Evolutionary conservation across 257 asterid genomes (phyloP).

Genomic region (Rubia yunnanensis): DNA sequence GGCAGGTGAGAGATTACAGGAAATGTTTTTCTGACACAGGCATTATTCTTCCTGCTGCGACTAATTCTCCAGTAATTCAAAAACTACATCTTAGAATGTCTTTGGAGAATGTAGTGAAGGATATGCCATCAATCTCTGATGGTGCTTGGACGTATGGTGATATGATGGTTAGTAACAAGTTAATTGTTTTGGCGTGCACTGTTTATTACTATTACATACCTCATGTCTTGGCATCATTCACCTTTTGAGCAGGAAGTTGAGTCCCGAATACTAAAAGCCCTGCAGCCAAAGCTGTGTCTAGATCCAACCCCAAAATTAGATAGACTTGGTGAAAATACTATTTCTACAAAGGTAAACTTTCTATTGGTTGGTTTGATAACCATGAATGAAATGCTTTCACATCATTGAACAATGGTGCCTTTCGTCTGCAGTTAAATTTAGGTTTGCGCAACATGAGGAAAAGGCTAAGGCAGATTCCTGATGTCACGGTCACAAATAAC

Average conservation of each 20-base stretch:
- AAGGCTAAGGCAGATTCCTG: constrained; percentile 58
- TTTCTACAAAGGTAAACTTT: constrained; percentile 49
- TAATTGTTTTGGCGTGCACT: constrained; percentile 14
- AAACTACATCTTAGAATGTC: constrained; percentile 78
- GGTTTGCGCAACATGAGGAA: constrained; percentile 56
- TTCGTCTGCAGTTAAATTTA: constrained; percentile 55
- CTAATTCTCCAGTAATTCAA: constrained; percentile 44
- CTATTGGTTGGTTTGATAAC: constrained; percentile 12
- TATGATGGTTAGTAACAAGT: constrained; percentile 65
- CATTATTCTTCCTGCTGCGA: constrained; percentile 28
- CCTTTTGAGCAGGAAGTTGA: constrained; percentile 80
- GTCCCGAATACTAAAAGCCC: constrained; percentile 81
- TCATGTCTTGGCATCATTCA: constrained; percentile 15
- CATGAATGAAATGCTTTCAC: neutral
- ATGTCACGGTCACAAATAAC: constrained; percentile 44
- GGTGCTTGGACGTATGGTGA: constrained; percentile 95
- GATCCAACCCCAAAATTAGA: constrained; percentile 72
- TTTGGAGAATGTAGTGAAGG: constrained; percentile 87
- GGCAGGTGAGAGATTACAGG: constrained; percentile 85
- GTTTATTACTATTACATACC: constrained; percentile 9
- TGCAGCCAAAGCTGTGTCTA: constrained; percentile 80
- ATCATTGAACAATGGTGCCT: constrained; percentile 9
- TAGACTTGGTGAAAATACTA: constrained; percentile 42
- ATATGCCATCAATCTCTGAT: constrained; percentile 74
- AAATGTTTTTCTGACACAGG: constrained; percentile 56